Conservation (phyloP, 1,139 yeast genomes). For the Blastobotrys ciferrii region DNA sequence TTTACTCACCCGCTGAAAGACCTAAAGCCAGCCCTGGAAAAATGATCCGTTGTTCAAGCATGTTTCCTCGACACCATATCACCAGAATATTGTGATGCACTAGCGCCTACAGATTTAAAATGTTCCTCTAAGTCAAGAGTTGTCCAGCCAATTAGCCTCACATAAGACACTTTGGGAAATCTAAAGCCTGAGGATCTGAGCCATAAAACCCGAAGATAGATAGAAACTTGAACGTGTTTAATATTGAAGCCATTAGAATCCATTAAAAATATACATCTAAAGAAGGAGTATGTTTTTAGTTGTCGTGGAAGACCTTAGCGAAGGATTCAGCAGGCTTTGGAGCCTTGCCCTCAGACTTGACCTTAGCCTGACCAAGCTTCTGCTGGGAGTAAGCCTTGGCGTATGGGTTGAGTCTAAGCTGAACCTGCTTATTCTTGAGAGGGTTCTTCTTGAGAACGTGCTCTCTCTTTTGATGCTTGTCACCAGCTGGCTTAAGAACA, state of each 20-base stretch:
- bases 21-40: no score
- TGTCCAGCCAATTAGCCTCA: no score
- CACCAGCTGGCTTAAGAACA: conserved; percentile 96
- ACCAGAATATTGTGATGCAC: no score
- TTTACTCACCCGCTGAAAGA: no score
- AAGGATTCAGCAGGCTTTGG: conserved; percentile 32
- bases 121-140: no score
- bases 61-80: no score
- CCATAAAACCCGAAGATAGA: no score
- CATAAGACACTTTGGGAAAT: no score
- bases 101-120: no score
- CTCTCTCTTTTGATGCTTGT: conserved; percentile 87
- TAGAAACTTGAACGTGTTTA: no score
- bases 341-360: conserved; percentile 47
- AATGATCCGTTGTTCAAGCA: no score
- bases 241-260: conserved; percentile 9
- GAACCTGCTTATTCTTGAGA: conserved; percentile 98
- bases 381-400: conserved; percentile 95
- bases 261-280: conserved; percentile 8
- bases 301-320: conserved; percentile 24
- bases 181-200: no score
- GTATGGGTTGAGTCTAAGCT: conserved; percentile 98
- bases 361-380: conserved; percentile 86
- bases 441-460: conserved; percentile 99
- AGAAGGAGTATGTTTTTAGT: conserved; percentile 16